phyloP scores from a whole-genome alignment of 352 stramenopile species.

The Globisporangium paddicum region DNA sequence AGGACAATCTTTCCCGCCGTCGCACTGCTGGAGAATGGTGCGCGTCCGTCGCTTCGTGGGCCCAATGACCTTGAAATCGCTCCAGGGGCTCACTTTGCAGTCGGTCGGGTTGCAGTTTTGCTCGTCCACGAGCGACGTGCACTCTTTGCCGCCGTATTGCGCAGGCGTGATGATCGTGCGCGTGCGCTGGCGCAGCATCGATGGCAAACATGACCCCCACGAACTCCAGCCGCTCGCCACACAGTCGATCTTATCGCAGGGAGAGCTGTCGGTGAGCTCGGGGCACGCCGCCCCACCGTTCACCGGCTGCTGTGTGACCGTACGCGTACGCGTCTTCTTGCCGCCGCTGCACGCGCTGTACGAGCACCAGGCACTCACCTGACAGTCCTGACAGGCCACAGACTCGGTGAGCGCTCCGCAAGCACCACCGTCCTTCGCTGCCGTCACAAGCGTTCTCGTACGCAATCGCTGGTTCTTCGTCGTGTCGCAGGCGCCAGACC shows the following conservation, averaged over 20 bases:
- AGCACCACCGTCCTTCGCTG: conserved; percentile 17
- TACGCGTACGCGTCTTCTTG: conserved; percentile 40
- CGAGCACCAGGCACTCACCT: conserved; percentile 16
- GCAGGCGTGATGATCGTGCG: conserved; percentile 35
- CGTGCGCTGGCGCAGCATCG: conserved; percentile 32
- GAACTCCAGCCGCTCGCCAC: conserved; percentile 43
- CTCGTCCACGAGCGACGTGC: conserved; percentile 31
- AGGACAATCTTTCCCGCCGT: conserved; percentile 41
- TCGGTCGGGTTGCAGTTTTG: conserved; percentile 66
- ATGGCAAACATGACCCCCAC: conserved; percentile 34
- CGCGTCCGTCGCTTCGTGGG: conserved; percentile 40
- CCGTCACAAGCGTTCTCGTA: conserved; percentile 16
- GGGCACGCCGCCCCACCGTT: conserved; percentile 47
- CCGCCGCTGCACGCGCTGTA: conserved; percentile 11
- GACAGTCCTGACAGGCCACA: conserved; percentile 15
- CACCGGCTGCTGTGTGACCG: conserved; percentile 34
- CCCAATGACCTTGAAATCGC: conserved; percentile 31
- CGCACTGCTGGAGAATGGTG: conserved; percentile 24
- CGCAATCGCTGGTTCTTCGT: conserved; percentile 18
- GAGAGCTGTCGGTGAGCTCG: conserved; percentile 25
- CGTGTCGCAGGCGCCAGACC: conserved; percentile 23
- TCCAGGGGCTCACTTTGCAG: conserved; percentile 53
- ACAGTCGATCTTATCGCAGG: conserved; percentile 47
- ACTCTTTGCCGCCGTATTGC: conserved; percentile 41
- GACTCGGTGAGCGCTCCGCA: conserved; percentile 4